These are phyloP conservation scores for Cordia subcordata DNA, from an alignment of 257 asterid genomes.

Conservation along the genomic window DNA sequence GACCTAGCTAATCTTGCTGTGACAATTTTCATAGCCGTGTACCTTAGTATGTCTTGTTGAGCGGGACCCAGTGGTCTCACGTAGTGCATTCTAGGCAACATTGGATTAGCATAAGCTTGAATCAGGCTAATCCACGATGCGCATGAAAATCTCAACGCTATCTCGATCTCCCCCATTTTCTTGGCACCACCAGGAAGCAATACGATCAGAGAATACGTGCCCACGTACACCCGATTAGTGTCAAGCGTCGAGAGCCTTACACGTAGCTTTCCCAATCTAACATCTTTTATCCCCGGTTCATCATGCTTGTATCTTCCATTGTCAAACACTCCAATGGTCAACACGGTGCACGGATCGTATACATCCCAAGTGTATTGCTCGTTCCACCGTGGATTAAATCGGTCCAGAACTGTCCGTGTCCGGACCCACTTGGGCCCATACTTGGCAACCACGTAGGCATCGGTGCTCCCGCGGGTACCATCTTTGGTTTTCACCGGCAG, in stretches of 20 bases:
- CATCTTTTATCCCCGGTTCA: conserved; percentile 45
- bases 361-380: conserved; percentile 93
- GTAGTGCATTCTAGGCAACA: conserved; percentile 85
- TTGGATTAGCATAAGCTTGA: conserved; percentile 72
- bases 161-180: conserved; percentile 89
- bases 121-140: conserved; percentile 76
- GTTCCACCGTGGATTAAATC: conserved; percentile 88
- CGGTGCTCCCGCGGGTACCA: conserved; percentile 80
- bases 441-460: conserved; percentile 80
- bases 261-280: conserved; percentile 73
- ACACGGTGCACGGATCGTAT: conserved; percentile 87
- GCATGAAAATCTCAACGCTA: conserved; percentile 67
- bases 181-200: conserved; percentile 71
- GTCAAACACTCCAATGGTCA: conserved; percentile 77
- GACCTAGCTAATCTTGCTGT: conserved; percentile 68
- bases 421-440: conserved; percentile 93
- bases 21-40: conserved; percentile 72
- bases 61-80: conserved; percentile 81
- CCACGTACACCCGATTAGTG: conserved; percentile 64
- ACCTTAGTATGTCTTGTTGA: conserved; percentile 74
- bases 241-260: conserved; percentile 80
- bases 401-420: conserved; percentile 72
- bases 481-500: conserved; percentile 79
- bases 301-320: conserved; percentile 70
- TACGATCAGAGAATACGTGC: conserved; percentile 58